A percentile compares a stretch with the other conserved stretches of the same genome.
phyloP scores from a whole-genome alignment of 2,329 filamentous ascomycete genomes.

The Claviceps fusiformis region DNA sequence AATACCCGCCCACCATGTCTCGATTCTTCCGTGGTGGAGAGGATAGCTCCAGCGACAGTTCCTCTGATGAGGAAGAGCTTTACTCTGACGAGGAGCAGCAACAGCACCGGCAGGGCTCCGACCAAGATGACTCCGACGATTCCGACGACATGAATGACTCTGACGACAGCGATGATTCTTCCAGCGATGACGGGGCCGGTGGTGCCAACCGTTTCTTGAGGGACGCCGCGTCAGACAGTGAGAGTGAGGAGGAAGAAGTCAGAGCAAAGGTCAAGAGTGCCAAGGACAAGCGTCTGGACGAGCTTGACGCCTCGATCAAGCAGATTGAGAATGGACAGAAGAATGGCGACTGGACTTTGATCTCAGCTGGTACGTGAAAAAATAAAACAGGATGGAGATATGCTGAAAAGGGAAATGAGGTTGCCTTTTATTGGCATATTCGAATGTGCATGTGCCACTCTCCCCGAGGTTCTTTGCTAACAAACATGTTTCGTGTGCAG shows the following conservation, averaged over 20 bases:
- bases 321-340: conserved; percentile 93
- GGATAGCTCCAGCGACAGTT: conserved; percentile 91
- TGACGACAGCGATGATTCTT: conserved; percentile 40
- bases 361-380: conserved; percentile 59
- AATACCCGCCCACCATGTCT: conserved; percentile 54
- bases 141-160: conserved; percentile 31
- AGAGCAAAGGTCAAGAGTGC: conserved; percentile 87
- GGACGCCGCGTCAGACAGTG: conserved; percentile 57
- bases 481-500: conserved; percentile 28
- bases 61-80: conserved; percentile 92
- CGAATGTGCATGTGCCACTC: not conserved
- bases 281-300: conserved; percentile 93
- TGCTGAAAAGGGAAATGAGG: not conserved
- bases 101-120: conserved; percentile 24
- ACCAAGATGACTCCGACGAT: conserved; percentile 21
- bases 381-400: no score
- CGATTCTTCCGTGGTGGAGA: conserved; percentile 87
- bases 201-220: conserved; percentile 78
- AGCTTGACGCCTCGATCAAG: conserved; percentile 79
- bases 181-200: conserved; percentile 51
- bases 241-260: conserved; percentile 77
- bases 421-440: not conserved
- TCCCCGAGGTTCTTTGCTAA: conserved; percentile 5
- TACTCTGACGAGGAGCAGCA: conserved; percentile 44
- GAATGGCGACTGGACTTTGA: conserved; percentile 94